Conservation (phyloP, 2,329 filamentous ascomycete genomes). For the Xylariaceae sp. region DNA sequence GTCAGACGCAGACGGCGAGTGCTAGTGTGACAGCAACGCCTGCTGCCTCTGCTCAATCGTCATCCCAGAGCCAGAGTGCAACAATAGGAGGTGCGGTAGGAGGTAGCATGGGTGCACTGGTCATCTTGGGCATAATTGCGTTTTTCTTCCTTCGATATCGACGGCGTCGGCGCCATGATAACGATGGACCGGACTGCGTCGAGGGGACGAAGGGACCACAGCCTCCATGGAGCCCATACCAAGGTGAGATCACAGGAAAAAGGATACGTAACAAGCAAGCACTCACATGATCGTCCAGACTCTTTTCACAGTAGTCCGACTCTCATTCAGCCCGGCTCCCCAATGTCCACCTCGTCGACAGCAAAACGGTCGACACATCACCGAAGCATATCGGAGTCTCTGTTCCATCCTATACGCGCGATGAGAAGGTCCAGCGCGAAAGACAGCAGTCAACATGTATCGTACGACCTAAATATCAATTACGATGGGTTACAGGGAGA, state of each 20-base stretch:
- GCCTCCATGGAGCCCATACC: too few species aligned
- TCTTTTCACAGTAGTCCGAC: too few species aligned
- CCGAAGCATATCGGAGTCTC: slow-evolving; percentile 4
- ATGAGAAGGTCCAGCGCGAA: slow-evolving; percentile 3
- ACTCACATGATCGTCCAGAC: too few species aligned
- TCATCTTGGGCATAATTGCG: not conserved
- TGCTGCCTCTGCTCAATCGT: not conserved
- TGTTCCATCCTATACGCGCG: slow-evolving; percentile 6
- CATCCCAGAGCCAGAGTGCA: not conserved
- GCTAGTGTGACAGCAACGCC: not conserved
- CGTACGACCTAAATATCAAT: not conserved
- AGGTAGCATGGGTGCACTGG: not conserved
- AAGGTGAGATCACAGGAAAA: too few species aligned
- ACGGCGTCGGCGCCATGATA: not conserved
- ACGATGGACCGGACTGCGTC: too few species aligned
- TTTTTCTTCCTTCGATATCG: not conserved
- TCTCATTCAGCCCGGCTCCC: too few species aligned
- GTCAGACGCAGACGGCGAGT: too few species aligned
- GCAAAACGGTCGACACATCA: not conserved
- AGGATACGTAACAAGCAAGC: too few species aligned
- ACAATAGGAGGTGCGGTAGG: not conserved
- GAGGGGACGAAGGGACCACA: too few species aligned
- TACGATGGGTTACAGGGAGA: too few species aligned
- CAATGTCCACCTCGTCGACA: too few species aligned
- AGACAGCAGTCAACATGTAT: not conserved